These are phyloP conservation scores for Ceratobasidium sp. DNA, from an alignment of 1,284 basidiomycete genomes.

Conservation along the genomic window DNA sequence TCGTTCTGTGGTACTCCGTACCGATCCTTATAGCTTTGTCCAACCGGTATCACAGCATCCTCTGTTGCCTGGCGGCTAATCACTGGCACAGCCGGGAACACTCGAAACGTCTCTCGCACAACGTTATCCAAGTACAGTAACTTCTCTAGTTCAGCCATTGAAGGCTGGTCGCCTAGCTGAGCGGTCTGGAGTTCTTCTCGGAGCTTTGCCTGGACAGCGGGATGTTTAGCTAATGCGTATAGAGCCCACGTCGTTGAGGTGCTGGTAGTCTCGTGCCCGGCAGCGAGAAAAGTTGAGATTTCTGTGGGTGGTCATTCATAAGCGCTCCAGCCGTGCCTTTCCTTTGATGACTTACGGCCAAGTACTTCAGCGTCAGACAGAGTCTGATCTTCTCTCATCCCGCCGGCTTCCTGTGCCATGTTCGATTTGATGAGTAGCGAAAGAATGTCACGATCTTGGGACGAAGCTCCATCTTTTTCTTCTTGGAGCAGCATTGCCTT, in stretches of 20 bases:
- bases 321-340: background rate
- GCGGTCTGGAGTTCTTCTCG: conserved; percentile 60
- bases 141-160: conserved; percentile 46
- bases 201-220: conserved; percentile 61
- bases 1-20: conserved; percentile 44
- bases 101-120: conserved; percentile 46
- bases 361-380: conserved; percentile 64
- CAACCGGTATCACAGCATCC: conserved; percentile 47
- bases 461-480: conserved; percentile 28
- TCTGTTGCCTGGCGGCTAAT: conserved; percentile 36
- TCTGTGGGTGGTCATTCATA: conserved; percentile 6
- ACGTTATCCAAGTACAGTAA: conserved; percentile 48
- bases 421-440: conserved; percentile 57
- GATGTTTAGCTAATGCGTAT: conserved; percentile 60
- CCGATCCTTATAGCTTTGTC: conserved; percentile 41
- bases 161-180: conserved; percentile 47
- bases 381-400: conserved; percentile 57
- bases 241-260: conserved; percentile 65
- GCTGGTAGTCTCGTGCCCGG: conserved; percentile 59
- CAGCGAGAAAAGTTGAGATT: conserved; percentile 47
- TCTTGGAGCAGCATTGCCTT: conserved; percentile 54
- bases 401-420: conserved; percentile 56
- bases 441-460: conserved; percentile 52
- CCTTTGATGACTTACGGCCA: conserved; percentile 60
- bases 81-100: conserved; percentile 34